Conservation (phyloP, 169 alveolate species). For the Eimeria acervulina region DNA sequence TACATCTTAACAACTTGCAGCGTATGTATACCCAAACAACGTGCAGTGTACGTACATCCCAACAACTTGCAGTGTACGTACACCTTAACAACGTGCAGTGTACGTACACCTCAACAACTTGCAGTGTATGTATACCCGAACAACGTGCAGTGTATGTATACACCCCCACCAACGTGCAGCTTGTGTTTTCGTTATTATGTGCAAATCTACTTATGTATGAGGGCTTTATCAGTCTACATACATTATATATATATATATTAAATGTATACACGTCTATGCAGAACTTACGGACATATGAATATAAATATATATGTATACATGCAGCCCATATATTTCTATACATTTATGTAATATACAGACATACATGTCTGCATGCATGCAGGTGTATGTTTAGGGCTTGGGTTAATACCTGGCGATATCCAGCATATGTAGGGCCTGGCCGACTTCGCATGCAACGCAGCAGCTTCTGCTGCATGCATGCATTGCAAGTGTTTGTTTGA, state of each 20-base stretch:
- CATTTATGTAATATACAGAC: neutral
- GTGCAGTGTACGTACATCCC: neutral
- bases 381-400: neutral
- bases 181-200: too few species aligned
- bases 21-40: neutral
- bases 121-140: neutral
- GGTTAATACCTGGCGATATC: constrained; percentile 41
- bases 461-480: constrained; percentile 44
- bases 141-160: neutral
- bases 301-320: too few species aligned
- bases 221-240: too few species aligned
- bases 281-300: too few species aligned
- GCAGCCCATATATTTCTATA: neutral
- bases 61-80: neutral
- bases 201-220: too few species aligned
- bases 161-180: neutral
- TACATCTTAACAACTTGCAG: neutral
- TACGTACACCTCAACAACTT: neutral
- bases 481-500: neutral
- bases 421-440: constrained; percentile 70
- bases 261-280: too few species aligned
- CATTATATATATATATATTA: too few species aligned
- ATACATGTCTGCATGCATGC: neutral
- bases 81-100: neutral
- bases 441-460: constrained; percentile 49